phyloP scores from a whole-genome alignment of 495 filamentous ascomycete genomes.

The Xylaria longipes region DNA sequence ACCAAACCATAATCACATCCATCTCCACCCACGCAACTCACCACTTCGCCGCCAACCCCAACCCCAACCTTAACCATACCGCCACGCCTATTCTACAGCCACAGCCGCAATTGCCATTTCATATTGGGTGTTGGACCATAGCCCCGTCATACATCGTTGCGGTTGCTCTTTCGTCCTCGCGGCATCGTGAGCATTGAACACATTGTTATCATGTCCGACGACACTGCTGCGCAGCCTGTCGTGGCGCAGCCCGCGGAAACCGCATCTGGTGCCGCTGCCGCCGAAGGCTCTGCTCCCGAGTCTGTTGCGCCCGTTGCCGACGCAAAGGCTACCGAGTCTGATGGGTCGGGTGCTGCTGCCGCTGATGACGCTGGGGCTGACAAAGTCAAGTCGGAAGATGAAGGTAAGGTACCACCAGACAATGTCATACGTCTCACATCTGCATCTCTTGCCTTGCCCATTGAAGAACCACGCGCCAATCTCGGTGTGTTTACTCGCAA shows the following conservation, averaged over 20 bases:
- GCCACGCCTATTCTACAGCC: neutral
- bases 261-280: conserved; percentile 19
- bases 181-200: conserved; percentile 28
- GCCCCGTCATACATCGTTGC: neutral
- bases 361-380: conserved; percentile 19
- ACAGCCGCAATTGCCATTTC: conserved; percentile 3
- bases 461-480: conserved; percentile 11
- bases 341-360: conserved; percentile 25
- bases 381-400: conserved; percentile 32
- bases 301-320: conserved; percentile 37
- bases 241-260: conserved; percentile 33
- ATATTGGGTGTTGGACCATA: neutral
- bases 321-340: conserved; percentile 34
- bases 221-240: conserved; percentile 36
- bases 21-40: neutral
- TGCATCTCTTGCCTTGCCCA: neutral
- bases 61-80: neutral
- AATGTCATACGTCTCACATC: conserved; percentile 14
- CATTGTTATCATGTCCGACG: conserved; percentile 40
- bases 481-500: conserved; percentile 5
- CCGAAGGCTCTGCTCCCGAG: conserved; percentile 28
- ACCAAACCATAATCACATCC: conserved; percentile 13
- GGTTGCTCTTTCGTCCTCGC: conserved; percentile 12
- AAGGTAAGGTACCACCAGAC: conserved; percentile 32
- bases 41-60: neutral